Conservation (phyloP, 257 asterid species). For the Fraxinus cuspidata region DNA sequence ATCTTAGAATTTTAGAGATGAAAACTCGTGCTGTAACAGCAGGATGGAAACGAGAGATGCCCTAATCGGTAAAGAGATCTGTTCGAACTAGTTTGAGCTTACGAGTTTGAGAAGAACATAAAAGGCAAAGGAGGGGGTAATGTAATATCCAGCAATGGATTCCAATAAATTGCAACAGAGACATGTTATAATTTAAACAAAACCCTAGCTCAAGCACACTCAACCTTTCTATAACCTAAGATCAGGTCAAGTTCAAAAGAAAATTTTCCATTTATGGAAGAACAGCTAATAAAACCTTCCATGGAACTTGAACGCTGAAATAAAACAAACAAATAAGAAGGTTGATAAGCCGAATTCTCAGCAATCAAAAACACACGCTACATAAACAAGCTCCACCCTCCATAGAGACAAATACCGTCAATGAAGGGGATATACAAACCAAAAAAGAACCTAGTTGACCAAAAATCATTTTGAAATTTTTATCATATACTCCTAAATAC, state of each 20-base stretch:
- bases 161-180: background rate
- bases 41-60: background rate
- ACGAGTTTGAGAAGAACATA: background rate
- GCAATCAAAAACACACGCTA: conserved; percentile 35
- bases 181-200: conserved; percentile 22
- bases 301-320: conserved; percentile 45
- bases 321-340: conserved; percentile 37
- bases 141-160: background rate
- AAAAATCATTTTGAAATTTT: conserved; percentile 19
- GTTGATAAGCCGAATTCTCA: conserved; percentile 47
- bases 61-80: background rate
- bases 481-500: conserved; percentile 34
- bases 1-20: background rate
- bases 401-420: conserved; percentile 35
- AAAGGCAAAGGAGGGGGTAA: background rate
- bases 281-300: conserved; percentile 35
- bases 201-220: conserved; percentile 35
- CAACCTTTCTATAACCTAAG: conserved; percentile 17
- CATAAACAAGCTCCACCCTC: conserved; percentile 31
- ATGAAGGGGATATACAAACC: conserved; percentile 32
- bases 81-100: too few relatives aligned
- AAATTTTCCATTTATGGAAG: background rate
- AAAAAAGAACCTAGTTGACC: conserved; percentile 37
- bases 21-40: background rate
- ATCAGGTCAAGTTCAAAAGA: conserved; percentile 11